Base-by-base conservation (phyloP, 2,329 filamentous ascomycete genomes). In the Alternaria tenuissima region DNA sequence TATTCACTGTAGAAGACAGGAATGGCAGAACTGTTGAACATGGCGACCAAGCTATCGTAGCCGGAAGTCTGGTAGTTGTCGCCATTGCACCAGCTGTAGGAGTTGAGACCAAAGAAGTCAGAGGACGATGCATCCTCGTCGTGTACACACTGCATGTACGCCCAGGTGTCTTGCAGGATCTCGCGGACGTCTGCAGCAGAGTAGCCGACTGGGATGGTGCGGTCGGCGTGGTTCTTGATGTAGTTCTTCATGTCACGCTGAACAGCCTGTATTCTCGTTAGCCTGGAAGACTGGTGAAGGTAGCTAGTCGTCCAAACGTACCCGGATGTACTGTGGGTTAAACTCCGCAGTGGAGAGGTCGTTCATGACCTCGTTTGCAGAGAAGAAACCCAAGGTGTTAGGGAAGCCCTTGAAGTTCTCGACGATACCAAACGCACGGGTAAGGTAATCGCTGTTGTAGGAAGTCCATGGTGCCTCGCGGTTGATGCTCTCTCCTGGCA, bases 1-100 rank as follows among this genome's bases (percentile, higher is more conserved):
- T 88, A 89, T 75, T 95, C 92, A 65, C 89, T 92, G 83, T 92
- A 94, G 84, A 94, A 94, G 70, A 94, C 84, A 32, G 91, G 91
- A 38, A 93, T 85, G 16, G 88, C 86, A 39, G 85, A 86, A 65
- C 83, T 83, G 68, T 83, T 79, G 82, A 94, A 93, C 76, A 88
- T 86, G 2, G 81, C 76, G 48, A 91, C 87, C 36, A 93, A 82
- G 18, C 82, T 80, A 66, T 89, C 81, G 76, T 89, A 93, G 36
- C 86, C 71, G 9, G 76, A 87, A 52, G 83, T 85, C 57, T 85
- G 76, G 78, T 87, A 91, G 48, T 85, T 87, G 55, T 87, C 80
- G 54, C 85, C 86, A 70, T 90, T 91, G 84, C 90, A 92, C 75
- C 89, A 91, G 78, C 89, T 90, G 80, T 88, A 89, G 80, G 85